These are phyloP conservation scores for Hypoxylon trugodes DNA, from an alignment of 495 filamentous ascomycete species.

Conservation along the genomic window DNA sequence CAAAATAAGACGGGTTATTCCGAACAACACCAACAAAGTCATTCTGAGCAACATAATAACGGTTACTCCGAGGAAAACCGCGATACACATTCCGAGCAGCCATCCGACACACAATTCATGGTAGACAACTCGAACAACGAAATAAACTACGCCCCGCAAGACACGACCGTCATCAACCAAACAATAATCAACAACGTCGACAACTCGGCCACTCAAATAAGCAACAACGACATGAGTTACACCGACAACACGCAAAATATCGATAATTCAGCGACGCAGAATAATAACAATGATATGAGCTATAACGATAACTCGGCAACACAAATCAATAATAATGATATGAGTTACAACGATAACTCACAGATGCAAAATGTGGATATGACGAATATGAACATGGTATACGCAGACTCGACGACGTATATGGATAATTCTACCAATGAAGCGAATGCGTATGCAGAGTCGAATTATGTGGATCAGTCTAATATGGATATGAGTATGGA, in stretches of 20 bases:
- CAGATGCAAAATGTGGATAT: neutral
- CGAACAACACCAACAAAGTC: neutral
- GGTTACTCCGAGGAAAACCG: neutral
- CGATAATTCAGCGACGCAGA: constrained; percentile 10
- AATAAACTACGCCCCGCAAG: constrained; percentile 17
- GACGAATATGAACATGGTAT: constrained; percentile 5
- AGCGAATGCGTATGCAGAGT: constrained; percentile 12
- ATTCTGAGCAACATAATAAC: constrained; percentile 13
- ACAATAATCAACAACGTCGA: constrained; percentile 26
- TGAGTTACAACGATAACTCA: constrained; percentile 6
- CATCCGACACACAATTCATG: constrained; percentile 2
- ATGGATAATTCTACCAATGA: neutral
- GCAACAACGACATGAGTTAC: constrained; percentile 1
- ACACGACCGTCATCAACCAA: constrained; percentile 27
- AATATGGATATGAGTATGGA: constrained; percentile 17
- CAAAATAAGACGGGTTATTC: too few relatives aligned
- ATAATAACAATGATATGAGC: neutral
- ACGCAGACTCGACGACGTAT: constrained; percentile 6
- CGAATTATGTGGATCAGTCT: neutral
- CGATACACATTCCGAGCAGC: constrained; percentile 15
- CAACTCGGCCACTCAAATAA: constrained; percentile 13
- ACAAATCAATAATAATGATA: constrained; percentile 1
- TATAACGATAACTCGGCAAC: constrained; percentile 19
- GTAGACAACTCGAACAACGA: constrained; percentile 10
- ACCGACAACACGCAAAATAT: constrained; percentile 13